Percentiles rank a stretch among this genome's conserved stretches.
Conservation (phyloP, 768 basidiomycete genomes). For the Thelephora aurantiotincta region DNA sequence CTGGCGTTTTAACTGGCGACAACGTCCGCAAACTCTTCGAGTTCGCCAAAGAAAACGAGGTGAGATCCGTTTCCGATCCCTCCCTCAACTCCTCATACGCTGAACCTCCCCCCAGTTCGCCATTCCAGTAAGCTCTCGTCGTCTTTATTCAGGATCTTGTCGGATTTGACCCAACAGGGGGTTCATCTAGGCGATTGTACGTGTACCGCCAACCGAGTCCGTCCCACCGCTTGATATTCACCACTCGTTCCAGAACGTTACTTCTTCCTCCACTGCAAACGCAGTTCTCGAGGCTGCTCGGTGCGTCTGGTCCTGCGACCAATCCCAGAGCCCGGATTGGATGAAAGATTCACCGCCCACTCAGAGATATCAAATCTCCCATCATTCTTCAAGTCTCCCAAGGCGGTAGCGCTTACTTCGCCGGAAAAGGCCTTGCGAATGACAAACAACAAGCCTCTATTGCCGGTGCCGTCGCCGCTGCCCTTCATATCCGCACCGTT, state of each 20-base stretch:
- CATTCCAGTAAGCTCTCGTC: conserved; percentile 54
- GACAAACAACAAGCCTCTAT: conserved; percentile 93
- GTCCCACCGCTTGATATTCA: conserved; percentile 4
- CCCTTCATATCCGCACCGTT: conserved; percentile 79
- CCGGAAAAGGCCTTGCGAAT: conserved; percentile 91
- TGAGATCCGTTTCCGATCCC: conserved; percentile 20
- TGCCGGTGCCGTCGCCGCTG: conserved; percentile 83
- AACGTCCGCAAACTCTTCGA: conserved; percentile 92
- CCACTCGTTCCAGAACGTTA: conserved; percentile 58
- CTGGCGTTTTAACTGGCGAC: conserved; percentile 92
- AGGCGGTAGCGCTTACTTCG: conserved; percentile 91
- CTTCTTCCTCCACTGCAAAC: conserved; percentile 91
- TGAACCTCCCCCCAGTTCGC: conserved; percentile 41
- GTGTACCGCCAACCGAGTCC: conserved; percentile 17
- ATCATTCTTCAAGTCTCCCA: conserved; percentile 98
- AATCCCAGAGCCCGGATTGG: background rate
- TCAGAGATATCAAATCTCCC: conserved; percentile 87
- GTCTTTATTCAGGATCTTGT: background rate
- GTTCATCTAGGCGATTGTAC: conserved; percentile 53
- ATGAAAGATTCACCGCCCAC: background rate
- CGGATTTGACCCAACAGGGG: background rate
- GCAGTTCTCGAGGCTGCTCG: conserved; percentile 93
- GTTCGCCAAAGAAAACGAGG: conserved; percentile 82
- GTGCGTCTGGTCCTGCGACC: conserved; percentile 21
- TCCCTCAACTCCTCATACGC: conserved; percentile 4